Base-by-base conservation (phyloP, 2,329 filamentous ascomycete species). In the Scedosporium minutisporum region DNA sequence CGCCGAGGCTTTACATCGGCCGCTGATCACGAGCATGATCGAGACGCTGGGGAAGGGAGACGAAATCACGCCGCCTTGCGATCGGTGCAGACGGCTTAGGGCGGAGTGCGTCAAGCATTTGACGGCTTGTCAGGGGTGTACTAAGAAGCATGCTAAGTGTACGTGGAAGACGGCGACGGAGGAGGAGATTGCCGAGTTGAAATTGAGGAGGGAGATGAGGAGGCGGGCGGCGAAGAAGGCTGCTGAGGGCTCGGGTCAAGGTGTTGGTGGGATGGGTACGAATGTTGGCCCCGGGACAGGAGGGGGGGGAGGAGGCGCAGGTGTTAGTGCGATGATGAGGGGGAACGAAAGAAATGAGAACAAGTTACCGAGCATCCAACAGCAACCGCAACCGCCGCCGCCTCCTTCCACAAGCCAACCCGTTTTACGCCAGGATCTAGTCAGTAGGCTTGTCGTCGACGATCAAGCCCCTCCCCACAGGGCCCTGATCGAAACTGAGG, bases 131-230 rank as follows among this genome's bases (percentile, higher is more conserved):
- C 85, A 88, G 73, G 91, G 90, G 23, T 96, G 91, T 73, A 96
- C 91, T 0, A 93, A 90, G 72, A 96, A 96, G 72, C 91, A 96
- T 71, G 90, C 90, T 21, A 93, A 92, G 69, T 96, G 91, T 72
- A 87, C 86, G 14, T 96, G 91, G 91, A 89, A 87, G 67, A 86
- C 89, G 55, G 84, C 95, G n/a, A 86, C 85, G 16, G 85, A 90
- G 38, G 87, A 88, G 3, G 92, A 96, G 64, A 69, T 77, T 38
- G 33, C 60, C 16, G 60, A 38, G 29, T 18, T 61, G 27, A 61
- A 41, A 41, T 21, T 14, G 3, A 23, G 60, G 27, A 57, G n/a
- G 48, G 21, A 57, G 46, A 46, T 46, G 25, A 27, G 57, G 18
- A 59, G 27, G 38, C 33, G 57, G 29, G 27, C 44, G 38, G 29